Evolutionary conservation across 129 eudicot genomes (phyloP).

Genomic region (Heracleum sosnowskyi): DNA sequence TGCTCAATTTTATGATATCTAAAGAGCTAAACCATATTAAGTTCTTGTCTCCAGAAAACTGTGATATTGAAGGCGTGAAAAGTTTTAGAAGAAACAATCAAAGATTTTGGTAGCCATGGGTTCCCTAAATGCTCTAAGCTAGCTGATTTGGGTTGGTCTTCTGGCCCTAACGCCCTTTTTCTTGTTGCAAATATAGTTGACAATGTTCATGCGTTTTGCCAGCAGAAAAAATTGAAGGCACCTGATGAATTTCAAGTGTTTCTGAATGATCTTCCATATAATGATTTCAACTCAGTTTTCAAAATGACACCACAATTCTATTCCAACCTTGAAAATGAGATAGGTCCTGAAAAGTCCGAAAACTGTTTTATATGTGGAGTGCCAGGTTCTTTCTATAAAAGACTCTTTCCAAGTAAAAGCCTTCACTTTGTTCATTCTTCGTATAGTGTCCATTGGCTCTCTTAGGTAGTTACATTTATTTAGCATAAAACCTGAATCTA

Average conservation of each 20-base stretch:
- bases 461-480: neutral
- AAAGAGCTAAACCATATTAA: neutral
- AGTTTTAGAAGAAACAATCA: neutral
- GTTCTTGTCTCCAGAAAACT: neutral
- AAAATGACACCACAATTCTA: conserved; percentile 3
- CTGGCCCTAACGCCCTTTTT: conserved; percentile 22
- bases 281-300: conserved; percentile 2
- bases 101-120: neutral
- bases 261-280: conserved; percentile 9
- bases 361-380: conserved; percentile 7
- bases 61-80: neutral
- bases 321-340: neutral
- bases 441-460: conserved; percentile 2
- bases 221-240: neutral
- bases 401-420: neutral
- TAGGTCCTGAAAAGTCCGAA: conserved; percentile 1
- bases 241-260: conserved; percentile 16
- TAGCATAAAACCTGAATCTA: neutral
- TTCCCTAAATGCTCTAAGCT: conserved; percentile 6
- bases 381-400: neutral
- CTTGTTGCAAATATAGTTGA: conserved; percentile 10
- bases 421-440: conserved; percentile 5
- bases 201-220: neutral
- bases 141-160: conserved; percentile 31
- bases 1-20: neutral